Evolutionary conservation across 768 basidiomycete genomes (phyloP), one percentile per base, ranked within the genome.

Genomic region (Boletus eberwhitei): DNA sequence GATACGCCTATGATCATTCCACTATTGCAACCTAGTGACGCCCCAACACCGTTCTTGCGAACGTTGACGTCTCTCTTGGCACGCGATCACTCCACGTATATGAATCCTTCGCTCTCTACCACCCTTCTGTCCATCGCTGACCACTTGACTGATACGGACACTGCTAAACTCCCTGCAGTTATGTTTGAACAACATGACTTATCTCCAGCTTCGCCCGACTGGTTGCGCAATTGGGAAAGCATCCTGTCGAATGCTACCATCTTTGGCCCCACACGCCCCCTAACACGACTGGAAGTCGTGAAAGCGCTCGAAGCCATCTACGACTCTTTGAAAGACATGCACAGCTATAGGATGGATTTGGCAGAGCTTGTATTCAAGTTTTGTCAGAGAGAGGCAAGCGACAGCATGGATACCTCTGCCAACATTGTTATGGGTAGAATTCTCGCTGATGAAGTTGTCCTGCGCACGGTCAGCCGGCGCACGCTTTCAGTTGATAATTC

Each of bases 151-250:
- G 90, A 92, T 58, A 63, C 66, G 16, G 86, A 90, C 64, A 86
- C 87, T 0, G 79, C 83, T 0, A 78, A 78, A 48, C 75, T 90
- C 3, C 81, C 88, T 8, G 63, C 64, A 12, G 71, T 82, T 49
- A 87, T 92, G 84, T 73, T 77, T 36, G 82, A 83, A 42, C 82
- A 87, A 52, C 83, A 87, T 58, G 80, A 83, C 45, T 75, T 90
- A 32, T 84, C 82, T 3, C 89, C 89, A 1, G 86, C 86, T 12
- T 83, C 85, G 1, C 81, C 85, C 0, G 78, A 83, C 6, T 92
- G 89, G 89, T 67, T 90, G 26, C 71, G 71, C 17, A 84, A 86
- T 63, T 90, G 89, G 89, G 67, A 74, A 36, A 75, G 61, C 36
- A 71, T 90, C 7, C 66, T 89, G 14, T 71, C 69, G n/a, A 82